A percentile compares a stretch with the other conserved stretches of the same genome.
These are phyloP conservation scores for Meredithiella fracta DNA, from an alignment of 2,329 filamentous ascomycete genomes.

Conservation along the genomic window DNA sequence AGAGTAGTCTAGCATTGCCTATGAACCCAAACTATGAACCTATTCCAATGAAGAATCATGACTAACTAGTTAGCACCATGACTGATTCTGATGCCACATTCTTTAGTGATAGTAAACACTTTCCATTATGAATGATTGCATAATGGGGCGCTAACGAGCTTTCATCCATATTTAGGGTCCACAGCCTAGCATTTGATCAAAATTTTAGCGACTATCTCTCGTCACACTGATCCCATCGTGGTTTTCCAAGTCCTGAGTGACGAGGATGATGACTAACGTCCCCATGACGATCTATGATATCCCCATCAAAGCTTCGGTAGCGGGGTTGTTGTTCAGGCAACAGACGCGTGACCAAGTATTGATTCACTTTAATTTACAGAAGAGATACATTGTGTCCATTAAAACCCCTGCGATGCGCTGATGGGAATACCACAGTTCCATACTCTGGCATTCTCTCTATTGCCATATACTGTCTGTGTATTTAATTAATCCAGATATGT, in stretches of 20 bases:
- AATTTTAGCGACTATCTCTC: neutral
- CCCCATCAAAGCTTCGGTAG: neutral
- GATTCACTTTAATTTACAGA: neutral
- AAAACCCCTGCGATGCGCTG: constrained; percentile 1
- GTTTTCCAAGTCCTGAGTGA: too few relatives aligned
- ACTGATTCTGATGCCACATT: too few relatives aligned
- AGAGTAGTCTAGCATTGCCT: neutral
- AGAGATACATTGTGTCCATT: neutral
- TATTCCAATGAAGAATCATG: neutral
- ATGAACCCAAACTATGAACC: neutral
- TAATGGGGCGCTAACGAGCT: too few relatives aligned
- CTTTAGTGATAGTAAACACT: too few relatives aligned
- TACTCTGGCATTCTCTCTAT: too few relatives aligned
- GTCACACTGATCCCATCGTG: neutral
- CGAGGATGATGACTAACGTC: neutral
- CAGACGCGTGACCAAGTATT: neutral
- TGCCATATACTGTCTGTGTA: too few relatives aligned
- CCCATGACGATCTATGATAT: neutral
- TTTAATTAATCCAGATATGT: too few relatives aligned
- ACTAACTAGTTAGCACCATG: too few relatives aligned
- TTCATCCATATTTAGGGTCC: too few relatives aligned
- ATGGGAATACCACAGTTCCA: neutral
- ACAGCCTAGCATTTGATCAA: too few relatives aligned
- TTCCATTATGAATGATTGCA: too few relatives aligned
- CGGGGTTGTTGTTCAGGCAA: constrained; percentile 2